A percentile compares a stretch with the other conserved stretches of the same genome.
These are phyloP conservation scores for Batkoa obscura DNA, from an alignment of 371 early-diverging fungal genomes.

Conservation along the genomic window DNA sequence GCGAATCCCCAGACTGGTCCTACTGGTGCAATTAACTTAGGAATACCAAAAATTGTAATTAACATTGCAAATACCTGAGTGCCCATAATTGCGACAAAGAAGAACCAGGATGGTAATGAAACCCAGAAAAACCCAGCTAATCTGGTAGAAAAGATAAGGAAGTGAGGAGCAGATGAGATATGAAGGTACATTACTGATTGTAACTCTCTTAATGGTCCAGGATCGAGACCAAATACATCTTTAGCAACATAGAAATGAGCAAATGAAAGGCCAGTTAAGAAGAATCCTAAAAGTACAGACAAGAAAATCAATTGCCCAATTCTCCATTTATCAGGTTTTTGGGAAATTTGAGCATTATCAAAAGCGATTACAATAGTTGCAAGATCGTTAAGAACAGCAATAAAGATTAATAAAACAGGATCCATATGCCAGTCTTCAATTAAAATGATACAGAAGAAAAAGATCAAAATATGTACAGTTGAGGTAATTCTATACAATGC, in stretches of 20 bases:
- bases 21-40: conserved; percentile 24
- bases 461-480: conserved; percentile 69
- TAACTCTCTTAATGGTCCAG: no score
- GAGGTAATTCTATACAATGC: conserved; percentile 76
- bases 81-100: conserved; percentile 61
- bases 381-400: conserved; percentile 60
- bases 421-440: conserved; percentile 45
- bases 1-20: conserved; percentile 27
- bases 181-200: conserved; percentile 69
- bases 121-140: conserved; percentile 77
- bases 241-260: conserved; percentile 47
- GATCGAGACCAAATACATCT: conserved; percentile 17
- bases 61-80: conserved; percentile 82
- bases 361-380: conserved; percentile 72
- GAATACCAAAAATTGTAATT: conserved; percentile 59
- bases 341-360: conserved; percentile 63
- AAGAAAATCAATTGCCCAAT: conserved; percentile 65
- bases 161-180: conserved; percentile 78
- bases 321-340: conserved; percentile 68
- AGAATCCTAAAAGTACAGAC: conserved; percentile 37
- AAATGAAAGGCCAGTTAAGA: conserved; percentile 44
- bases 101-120: conserved; percentile 55
- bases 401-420: conserved; percentile 47
- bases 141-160: conserved; percentile 91
- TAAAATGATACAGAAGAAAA: conserved; percentile 64